Percentiles rank a stretch among this genome's conserved stretches.
Conservation (phyloP, 495 filamentous ascomycete species). For the Hyaloscypha bicolor region DNA sequence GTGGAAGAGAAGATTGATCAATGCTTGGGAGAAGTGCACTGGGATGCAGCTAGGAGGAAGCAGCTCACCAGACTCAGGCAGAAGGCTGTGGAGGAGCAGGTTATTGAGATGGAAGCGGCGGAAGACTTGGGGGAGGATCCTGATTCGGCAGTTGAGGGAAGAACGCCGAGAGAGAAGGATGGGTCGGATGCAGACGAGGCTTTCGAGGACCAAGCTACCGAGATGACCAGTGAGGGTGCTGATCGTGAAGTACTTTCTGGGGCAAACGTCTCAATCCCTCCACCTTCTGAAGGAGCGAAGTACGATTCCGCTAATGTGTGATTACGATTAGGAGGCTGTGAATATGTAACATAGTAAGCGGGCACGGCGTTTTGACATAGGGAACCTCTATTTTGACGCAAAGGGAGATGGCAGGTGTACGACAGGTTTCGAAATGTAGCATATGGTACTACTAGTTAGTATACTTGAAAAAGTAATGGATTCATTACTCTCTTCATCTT, state of each 20-base stretch:
- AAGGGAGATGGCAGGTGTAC: not conserved
- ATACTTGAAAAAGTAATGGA: too few relatives aligned
- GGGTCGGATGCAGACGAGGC: not conserved
- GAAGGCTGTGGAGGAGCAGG: not conserved
- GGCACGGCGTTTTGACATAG: not conserved
- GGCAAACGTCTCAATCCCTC: not conserved
- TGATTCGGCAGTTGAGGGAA: not conserved
- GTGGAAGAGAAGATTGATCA: constrained; percentile 78
- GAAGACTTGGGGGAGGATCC: not conserved
- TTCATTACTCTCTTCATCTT: too few relatives aligned
- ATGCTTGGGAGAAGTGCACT: constrained; percentile 48
- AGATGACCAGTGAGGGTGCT: not conserved
- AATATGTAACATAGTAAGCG: not conserved
- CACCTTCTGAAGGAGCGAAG: not conserved
- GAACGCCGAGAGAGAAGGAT: not conserved
- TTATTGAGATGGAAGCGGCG: not conserved
- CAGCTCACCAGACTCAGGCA: not conserved
- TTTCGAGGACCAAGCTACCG: not conserved
- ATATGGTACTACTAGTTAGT: not conserved
- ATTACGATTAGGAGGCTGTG: not conserved
- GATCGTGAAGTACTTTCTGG: not conserved
- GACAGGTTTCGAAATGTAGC: not conserved
- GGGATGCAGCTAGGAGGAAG: constrained; percentile 1
- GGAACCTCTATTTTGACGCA: not conserved
- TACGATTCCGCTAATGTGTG: not conserved